Evolutionary conservation across 2,329 filamentous ascomycete species (phyloP).

Genomic region (Pseudocercospora pini-densiflorae): DNA sequence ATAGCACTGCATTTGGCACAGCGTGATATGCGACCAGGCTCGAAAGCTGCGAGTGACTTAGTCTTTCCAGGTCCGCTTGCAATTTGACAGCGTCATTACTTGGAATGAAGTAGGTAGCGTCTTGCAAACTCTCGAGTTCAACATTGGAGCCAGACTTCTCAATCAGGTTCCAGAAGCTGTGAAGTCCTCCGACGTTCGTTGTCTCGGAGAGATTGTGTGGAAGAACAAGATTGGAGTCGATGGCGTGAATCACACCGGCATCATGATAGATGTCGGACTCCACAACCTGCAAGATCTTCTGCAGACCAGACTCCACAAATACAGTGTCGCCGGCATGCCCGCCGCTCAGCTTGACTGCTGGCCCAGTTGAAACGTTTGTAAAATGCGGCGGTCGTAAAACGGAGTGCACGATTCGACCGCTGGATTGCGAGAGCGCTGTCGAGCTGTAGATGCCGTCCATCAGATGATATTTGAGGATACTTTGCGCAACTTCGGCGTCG

Average conservation of each 20-base stretch:
- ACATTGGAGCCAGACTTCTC: constrained; percentile 13
- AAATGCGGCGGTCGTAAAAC: constrained; percentile 18
- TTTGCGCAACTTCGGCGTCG: constrained; percentile 21
- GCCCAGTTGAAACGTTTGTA: constrained; percentile 18
- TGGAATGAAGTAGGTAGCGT: constrained; percentile 28
- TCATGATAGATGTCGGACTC: constrained; percentile 21
- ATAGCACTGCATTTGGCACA: constrained; percentile 23
- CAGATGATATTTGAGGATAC: constrained; percentile 27
- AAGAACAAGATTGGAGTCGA: constrained; percentile 26
- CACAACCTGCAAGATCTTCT: constrained; percentile 17
- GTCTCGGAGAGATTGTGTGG: constrained; percentile 31
- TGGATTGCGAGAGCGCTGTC: neutral
- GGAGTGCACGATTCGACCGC: constrained; percentile 14
- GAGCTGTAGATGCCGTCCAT: constrained; percentile 20
- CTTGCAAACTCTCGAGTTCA: constrained; percentile 21
- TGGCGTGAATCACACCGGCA: constrained; percentile 24
- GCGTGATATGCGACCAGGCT: constrained; percentile 24
- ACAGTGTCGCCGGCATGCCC: constrained; percentile 6
- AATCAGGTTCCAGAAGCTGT: constrained; percentile 21
- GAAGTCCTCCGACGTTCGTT: constrained; percentile 16
- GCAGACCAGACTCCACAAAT: constrained; percentile 25
- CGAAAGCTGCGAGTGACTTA: constrained; percentile 19
- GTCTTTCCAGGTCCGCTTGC: constrained; percentile 12
- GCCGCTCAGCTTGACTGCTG: constrained; percentile 22
- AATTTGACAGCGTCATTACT: constrained; percentile 21